Evolutionary conservation across 2,329 filamentous ascomycete species (phyloP).

Genomic region (Aaosphaeria pasadenensis): DNA sequence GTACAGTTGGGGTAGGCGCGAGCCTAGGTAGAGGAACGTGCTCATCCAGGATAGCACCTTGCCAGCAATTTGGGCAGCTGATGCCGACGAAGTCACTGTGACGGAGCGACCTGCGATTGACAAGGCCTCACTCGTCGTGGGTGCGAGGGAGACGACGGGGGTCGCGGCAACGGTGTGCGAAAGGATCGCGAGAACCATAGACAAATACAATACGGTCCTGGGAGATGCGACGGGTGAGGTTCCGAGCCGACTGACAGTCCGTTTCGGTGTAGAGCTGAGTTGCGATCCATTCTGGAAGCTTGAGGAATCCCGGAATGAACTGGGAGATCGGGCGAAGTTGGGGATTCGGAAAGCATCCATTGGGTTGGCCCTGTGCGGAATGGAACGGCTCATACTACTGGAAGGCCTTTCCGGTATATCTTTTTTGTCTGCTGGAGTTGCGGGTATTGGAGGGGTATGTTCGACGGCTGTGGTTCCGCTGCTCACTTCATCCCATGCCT

Average conservation of each 20-base stretch:
- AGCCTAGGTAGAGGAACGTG: conserved; percentile 40
- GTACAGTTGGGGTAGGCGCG: conserved; percentile 57
- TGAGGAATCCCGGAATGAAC: conserved; percentile 18
- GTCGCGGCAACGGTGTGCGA: conserved; percentile 35
- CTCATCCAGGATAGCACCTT: conserved; percentile 44
- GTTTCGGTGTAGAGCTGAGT: conserved; percentile 19
- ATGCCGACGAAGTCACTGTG: conserved; percentile 9
- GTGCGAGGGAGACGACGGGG: conserved; percentile 22
- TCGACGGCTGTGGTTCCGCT: conserved; percentile 9
- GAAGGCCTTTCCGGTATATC: conserved; percentile 11
- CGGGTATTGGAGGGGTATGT: conserved; percentile 2
- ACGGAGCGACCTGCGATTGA: conserved; percentile 13
- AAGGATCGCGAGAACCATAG: conserved; percentile 44
- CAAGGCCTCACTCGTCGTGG: conserved; percentile 10
- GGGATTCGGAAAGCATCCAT: conserved; percentile 36
- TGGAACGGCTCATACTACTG: conserved; percentile 15
- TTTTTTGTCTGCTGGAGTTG: neutral
- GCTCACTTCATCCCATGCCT: conserved; percentile 21
- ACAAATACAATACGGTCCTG: conserved; percentile 45
- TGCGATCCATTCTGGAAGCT: conserved; percentile 14
- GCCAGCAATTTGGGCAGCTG: conserved; percentile 34
- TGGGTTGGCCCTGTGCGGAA: conserved; percentile 24
- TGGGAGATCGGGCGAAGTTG: conserved; percentile 33
- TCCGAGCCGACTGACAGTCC: conserved; percentile 28
- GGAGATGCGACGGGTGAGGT: conserved; percentile 45